These are phyloP conservation scores for Salvia sclarea DNA, from an alignment of 305 asterid species.

Conservation along the genomic window DNA sequence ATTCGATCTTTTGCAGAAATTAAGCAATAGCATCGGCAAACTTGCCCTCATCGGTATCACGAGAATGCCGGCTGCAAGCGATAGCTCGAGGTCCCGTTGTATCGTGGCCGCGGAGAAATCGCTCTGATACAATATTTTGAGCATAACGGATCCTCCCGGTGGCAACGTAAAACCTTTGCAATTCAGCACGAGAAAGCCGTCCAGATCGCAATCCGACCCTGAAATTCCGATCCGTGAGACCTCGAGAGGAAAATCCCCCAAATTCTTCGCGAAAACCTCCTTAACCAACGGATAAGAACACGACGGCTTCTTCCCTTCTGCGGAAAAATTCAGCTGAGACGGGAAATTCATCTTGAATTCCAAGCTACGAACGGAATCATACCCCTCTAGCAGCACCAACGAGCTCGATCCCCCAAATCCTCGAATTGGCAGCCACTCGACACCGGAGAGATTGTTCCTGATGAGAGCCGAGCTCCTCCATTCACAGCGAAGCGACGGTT, in stretches of 20 bases:
- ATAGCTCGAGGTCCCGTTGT: conserved; percentile 81
- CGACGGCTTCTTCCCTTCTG: conserved; percentile 39
- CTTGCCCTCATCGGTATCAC: conserved; percentile 91
- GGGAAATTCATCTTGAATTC: conserved; percentile 64
- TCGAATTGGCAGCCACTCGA: conserved; percentile 74
- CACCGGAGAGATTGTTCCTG: conserved; percentile 89
- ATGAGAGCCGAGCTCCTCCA: conserved; percentile 81
- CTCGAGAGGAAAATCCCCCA: conserved; percentile 77
- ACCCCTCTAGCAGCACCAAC: conserved; percentile 64
- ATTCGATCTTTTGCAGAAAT: conserved; percentile 62
- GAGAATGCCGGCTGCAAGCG: conserved; percentile 67
- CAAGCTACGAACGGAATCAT: conserved; percentile 52
- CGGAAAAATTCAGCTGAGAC: conserved; percentile 40
- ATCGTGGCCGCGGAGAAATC: conserved; percentile 69
- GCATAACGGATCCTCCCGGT: conserved; percentile 71
- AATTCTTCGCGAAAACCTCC: conserved; percentile 77
- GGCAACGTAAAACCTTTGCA: conserved; percentile 70
- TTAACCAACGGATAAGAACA: conserved; percentile 60
- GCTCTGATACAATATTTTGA: conserved; percentile 56
- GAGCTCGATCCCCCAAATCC: conserved; percentile 82
- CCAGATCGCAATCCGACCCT: conserved; percentile 73
- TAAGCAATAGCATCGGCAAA: conserved; percentile 57
- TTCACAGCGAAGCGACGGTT: conserved; percentile 77
- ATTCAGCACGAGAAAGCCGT: conserved; percentile 63
- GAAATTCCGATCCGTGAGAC: conserved; percentile 61